phyloP scores from a whole-genome alignment of 1,284 basidiomycete species.

The Tilletia caries region DNA sequence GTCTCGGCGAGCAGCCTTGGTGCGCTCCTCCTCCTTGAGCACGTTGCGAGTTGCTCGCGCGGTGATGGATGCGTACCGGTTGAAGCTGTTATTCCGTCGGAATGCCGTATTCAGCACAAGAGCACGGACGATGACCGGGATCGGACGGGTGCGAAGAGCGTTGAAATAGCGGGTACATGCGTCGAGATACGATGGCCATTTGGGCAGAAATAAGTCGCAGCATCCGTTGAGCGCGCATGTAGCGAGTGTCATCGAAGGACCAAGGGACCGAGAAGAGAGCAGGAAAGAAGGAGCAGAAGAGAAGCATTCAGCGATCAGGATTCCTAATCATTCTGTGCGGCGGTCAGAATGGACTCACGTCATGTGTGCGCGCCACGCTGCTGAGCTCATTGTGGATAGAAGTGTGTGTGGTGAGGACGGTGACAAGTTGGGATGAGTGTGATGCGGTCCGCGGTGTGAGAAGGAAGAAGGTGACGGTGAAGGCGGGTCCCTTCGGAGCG shows the following conservation, averaged over 20 bases:
- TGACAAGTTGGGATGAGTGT: not conserved
- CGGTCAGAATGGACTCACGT: conserved; percentile 34
- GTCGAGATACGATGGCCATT: no score
- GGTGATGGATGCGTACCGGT: conserved; percentile 56
- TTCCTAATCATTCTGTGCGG: not conserved
- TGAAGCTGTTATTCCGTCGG: conserved; percentile 49
- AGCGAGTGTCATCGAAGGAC: no score
- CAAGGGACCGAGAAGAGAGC: not conserved
- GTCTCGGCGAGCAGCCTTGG: conserved; percentile 54
- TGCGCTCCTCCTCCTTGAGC: conserved; percentile 56
- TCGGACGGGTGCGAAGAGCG: not conserved
- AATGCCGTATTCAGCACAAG: not conserved
- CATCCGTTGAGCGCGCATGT: no score
- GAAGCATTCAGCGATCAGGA: no score
- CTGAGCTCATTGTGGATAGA: conserved; percentile 36
- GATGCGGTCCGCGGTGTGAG: no score
- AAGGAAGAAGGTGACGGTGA: no score
- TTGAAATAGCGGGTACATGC: not conserved
- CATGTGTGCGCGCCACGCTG: conserved; percentile 49
- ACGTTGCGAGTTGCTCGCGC: conserved; percentile 55
- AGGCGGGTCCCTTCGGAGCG: no score
- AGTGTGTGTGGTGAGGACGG: conserved; percentile 11
- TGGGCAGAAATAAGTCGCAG: no score
- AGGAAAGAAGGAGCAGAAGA: not conserved
- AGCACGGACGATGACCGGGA: not conserved